Base-by-base conservation (phyloP, 192 early-diverging fungal genomes). In the Pilobolus umbonatus region DNA sequence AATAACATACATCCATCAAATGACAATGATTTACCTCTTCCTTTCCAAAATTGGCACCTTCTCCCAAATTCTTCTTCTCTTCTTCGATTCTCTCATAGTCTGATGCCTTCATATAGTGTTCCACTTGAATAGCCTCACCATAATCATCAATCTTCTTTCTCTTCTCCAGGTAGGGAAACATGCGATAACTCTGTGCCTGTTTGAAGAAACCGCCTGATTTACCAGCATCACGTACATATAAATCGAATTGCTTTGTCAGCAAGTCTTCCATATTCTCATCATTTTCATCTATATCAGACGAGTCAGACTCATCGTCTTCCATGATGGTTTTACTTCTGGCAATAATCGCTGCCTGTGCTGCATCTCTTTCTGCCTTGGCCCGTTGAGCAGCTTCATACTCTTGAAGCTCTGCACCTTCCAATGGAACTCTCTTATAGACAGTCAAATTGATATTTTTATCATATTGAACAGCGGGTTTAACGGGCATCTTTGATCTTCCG, bases 111-210 rank as follows among this genome's bases (percentile, higher is more conserved):
- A 64, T 63, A 22, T 69, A 69, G 26, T 69, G 67, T 26, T 69
- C 67, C 2, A 60, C 32, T 17, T 64, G 49, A 28, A 69, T 69
- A 1, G 67, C 67, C 40, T 69, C 67, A 36, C 67, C 67, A 64
- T 97, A 98, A 60, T 97, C 95, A 62, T 98, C 96, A 62, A 89
- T 84, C 65, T 84, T 85, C 45, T 88, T 88, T 54, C 86, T 78
- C 43, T 80, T 77, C 54, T 97, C 95, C 9, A 77, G 70, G 51
- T 85, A 89, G 0, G 96, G 96, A 64, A 93, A 99, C 95, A 84
- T 87, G 52, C 80, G 85, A 71, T 80, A 85, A 72, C 83, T 92
- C 67, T 87, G 90, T 17, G 79, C 77, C 60, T 92, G 86, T 47
- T 88, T 84, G 63, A 91, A 88, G 56, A 89, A 83, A 1, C 83